Evolutionary conservation across 208 protist species (phyloP).

Genomic region (Acanthamoeba divionensis): DNA sequence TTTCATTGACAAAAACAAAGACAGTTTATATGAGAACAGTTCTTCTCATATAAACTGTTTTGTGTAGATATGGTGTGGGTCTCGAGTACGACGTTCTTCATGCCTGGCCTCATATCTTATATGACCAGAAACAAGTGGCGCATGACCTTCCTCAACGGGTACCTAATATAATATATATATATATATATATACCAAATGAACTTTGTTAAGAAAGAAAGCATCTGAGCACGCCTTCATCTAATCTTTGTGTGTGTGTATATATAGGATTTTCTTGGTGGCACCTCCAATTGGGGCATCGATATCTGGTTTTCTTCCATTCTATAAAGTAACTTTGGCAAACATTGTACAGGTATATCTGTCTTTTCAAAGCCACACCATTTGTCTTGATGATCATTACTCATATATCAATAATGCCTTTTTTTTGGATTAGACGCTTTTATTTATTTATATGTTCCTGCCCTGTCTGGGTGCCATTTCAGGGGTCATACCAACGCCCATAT

Average conservation of each 20-base stretch:
- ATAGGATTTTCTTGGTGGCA: background rate
- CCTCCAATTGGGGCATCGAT: constrained; percentile 16
- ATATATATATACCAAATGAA: too few relatives aligned
- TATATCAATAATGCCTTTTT: background rate
- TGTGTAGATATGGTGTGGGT: constrained; percentile 46
- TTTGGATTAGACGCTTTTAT: background rate
- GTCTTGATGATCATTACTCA: background rate
- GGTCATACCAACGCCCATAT: background rate
- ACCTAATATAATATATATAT: too few relatives aligned
- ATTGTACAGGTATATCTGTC: background rate
- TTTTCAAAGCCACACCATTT: background rate
- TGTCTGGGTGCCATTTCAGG: background rate
- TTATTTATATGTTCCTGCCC: background rate
- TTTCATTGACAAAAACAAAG: too few relatives aligned
- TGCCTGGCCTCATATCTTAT: constrained; percentile 8
- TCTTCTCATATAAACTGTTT: too few relatives aligned
- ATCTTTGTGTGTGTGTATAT: too few relatives aligned
- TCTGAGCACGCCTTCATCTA: too few relatives aligned
- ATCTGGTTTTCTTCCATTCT: background rate
- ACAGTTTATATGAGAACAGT: too few relatives aligned
- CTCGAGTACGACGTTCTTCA: background rate
- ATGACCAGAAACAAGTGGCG: constrained; percentile 23
- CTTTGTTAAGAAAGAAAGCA: too few relatives aligned
- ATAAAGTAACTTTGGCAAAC: background rate
- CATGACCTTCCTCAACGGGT: too few relatives aligned